Evolutionary conservation across 352 stramenopile genomes (phyloP).

Genomic region (Pythium insidiosum): DNA sequence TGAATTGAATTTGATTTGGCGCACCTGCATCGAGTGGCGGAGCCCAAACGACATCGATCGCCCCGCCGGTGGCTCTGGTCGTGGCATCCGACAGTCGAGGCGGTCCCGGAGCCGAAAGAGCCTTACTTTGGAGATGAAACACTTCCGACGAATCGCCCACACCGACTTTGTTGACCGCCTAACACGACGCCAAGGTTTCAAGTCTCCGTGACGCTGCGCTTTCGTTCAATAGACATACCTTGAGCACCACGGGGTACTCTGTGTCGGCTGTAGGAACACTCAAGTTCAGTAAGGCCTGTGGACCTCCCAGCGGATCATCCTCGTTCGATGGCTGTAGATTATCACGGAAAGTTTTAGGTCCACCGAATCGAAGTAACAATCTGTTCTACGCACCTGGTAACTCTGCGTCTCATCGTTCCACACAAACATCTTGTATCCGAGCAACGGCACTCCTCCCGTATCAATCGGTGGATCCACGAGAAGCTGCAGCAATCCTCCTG

Average conservation of each 20-base stretch:
- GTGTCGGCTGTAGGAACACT: constrained; percentile 28
- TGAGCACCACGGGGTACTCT: constrained; percentile 27
- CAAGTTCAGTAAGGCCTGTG: constrained; percentile 17
- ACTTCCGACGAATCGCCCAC: constrained; percentile 16
- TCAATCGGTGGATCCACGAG: constrained; percentile 23
- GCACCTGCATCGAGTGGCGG: constrained; percentile 35
- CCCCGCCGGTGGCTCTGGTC: constrained; percentile 22
- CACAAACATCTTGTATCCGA: constrained; percentile 22
- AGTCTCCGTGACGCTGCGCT: no score
- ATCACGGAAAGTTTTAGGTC: no score
- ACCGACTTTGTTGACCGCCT: constrained; percentile 40
- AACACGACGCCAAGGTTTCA: neutral
- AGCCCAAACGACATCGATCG: constrained; percentile 22
- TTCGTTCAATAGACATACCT: no score
- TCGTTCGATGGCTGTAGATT: no score
- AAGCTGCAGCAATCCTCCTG: constrained; percentile 36
- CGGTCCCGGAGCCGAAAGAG: constrained; percentile 28
- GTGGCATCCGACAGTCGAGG: constrained; percentile 18
- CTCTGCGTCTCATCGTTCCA: neutral
- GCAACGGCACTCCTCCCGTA: constrained; percentile 27
- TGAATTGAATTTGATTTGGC: no score
- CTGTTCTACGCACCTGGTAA: constrained; percentile 6
- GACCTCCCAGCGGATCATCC: no score
- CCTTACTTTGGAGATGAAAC: constrained; percentile 7
- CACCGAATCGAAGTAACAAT: no score